Conservation (phyloP, 345 rosid genomes). For the Aquilaria malaccensis region DNA sequence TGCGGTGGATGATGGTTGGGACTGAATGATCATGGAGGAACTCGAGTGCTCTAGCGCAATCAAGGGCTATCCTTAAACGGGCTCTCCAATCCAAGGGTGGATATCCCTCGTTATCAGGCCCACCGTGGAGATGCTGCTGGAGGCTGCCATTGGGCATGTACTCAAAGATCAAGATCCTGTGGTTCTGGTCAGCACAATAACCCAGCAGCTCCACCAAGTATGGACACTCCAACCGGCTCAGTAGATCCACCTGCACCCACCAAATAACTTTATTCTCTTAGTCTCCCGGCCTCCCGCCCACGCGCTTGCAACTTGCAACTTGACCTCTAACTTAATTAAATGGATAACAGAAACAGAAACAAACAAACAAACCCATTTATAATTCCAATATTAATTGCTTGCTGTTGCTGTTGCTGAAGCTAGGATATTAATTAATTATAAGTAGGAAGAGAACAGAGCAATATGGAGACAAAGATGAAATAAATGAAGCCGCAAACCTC, state of each 20-base stretch:
- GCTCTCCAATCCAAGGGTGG: constrained; percentile 62
- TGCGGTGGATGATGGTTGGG: constrained; percentile 77
- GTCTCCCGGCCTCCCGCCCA: background rate
- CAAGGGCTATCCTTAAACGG: constrained; percentile 73
- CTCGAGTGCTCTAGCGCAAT: constrained; percentile 78
- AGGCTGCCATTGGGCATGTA: constrained; percentile 74
- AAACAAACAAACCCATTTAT: no score
- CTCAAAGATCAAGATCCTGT: constrained; percentile 65
- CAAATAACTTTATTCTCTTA: background rate
- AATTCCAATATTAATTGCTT: no score
- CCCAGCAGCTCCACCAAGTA: constrained; percentile 81
- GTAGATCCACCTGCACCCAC: constrained; percentile 67
- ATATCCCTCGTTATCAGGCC: constrained; percentile 18
- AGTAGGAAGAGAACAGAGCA: constrained; percentile 1
- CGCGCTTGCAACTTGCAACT: background rate
- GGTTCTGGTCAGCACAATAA: constrained; percentile 88
- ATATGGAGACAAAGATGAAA: constrained; percentile 15
- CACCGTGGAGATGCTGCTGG: constrained; percentile 45
- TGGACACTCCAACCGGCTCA: constrained; percentile 74
- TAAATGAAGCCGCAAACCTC: constrained; percentile 65
- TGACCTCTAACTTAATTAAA: background rate
- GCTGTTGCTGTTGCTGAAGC: no score
- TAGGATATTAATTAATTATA: no score
- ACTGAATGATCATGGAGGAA: constrained; percentile 64
- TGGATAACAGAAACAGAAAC: no score